These are phyloP conservation scores for Kodamaea hsintzibuensis DNA, from an alignment of 805 yeast species.

Conservation along the genomic window DNA sequence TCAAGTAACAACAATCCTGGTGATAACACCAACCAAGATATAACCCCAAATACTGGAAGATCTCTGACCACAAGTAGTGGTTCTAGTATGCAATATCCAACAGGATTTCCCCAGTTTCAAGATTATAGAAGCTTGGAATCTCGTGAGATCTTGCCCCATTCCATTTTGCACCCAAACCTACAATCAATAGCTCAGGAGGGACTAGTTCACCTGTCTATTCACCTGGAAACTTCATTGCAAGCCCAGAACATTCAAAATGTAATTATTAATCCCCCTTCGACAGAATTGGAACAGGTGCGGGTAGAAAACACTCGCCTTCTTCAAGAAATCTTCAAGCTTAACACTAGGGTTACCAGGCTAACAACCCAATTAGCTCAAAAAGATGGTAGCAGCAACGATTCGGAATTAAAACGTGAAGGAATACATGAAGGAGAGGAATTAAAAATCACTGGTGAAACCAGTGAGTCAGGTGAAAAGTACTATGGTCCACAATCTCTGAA, in stretches of 20 bases:
- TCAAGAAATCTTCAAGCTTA: conserved; percentile 20
- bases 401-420: background rate
- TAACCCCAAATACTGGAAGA: background rate
- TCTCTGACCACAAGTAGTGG: conserved; percentile 8
- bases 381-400: background rate
- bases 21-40: background rate
- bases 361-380: conserved; percentile 1
- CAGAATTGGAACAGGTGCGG: conserved; percentile 4
- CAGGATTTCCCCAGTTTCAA: background rate
- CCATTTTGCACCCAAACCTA: conserved; percentile 1
- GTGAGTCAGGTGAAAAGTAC: conserved; percentile 43
- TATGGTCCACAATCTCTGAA: conserved; percentile 54
- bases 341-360: conserved; percentile 10
- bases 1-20: background rate
- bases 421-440: conserved; percentile 8
- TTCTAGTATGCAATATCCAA: conserved; percentile 3
- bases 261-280: background rate
- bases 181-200: background rate
- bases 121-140: conserved; percentile 1
- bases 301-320: conserved; percentile 22
- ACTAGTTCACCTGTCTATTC: background rate
- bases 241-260: background rate
- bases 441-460: conserved; percentile 35
- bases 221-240: background rate
- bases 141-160: background rate